These are phyloP conservation scores for Sonneratia caseolaris DNA, from an alignment of 345 rosid genomes.

Conservation along the genomic window DNA sequence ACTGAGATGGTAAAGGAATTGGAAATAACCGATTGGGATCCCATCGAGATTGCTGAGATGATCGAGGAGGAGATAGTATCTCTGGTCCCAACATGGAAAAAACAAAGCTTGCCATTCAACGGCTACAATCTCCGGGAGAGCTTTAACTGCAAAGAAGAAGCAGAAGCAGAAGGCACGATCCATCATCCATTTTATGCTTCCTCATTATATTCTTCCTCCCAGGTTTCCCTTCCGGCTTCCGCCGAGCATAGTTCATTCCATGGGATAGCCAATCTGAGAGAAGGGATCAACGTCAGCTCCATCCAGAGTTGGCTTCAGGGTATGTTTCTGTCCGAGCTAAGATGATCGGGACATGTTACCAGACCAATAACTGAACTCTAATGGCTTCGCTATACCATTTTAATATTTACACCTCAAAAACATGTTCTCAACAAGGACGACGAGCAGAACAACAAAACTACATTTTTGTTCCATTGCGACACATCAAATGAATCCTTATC, in stretches of 20 bases:
- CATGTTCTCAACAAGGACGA: background rate
- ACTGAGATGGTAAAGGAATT: conserved; percentile 86
- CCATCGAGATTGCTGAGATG: conserved; percentile 63
- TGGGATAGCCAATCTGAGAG: background rate
- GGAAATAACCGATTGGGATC: conserved; percentile 68
- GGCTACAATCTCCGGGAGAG: conserved; percentile 21
- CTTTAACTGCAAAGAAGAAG: conserved; percentile 12
- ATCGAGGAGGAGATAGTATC: conserved; percentile 68
- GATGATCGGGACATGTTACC: conserved; percentile 4
- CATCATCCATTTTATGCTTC: conserved; percentile 30
- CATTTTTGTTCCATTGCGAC: too few relatives aligned
- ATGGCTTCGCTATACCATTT: background rate
- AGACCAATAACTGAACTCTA: conserved; percentile 3
- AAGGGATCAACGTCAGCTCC: too few relatives aligned
- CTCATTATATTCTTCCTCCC: conserved; percentile 53
- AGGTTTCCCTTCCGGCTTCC: conserved; percentile 29
- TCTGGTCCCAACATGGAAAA: conserved; percentile 60
- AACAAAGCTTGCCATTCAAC: conserved; percentile 1
- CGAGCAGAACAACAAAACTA: too few relatives aligned
- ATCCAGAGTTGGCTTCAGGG: too few relatives aligned
- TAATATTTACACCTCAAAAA: too few relatives aligned
- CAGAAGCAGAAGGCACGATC: conserved; percentile 5
- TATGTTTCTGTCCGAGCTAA: too few relatives aligned
- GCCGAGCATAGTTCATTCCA: conserved; percentile 5
- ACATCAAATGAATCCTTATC: too few relatives aligned